Evolutionary conservation across 148 eudicot species (phyloP).

Genomic region (Rhododendron ovatum): DNA sequence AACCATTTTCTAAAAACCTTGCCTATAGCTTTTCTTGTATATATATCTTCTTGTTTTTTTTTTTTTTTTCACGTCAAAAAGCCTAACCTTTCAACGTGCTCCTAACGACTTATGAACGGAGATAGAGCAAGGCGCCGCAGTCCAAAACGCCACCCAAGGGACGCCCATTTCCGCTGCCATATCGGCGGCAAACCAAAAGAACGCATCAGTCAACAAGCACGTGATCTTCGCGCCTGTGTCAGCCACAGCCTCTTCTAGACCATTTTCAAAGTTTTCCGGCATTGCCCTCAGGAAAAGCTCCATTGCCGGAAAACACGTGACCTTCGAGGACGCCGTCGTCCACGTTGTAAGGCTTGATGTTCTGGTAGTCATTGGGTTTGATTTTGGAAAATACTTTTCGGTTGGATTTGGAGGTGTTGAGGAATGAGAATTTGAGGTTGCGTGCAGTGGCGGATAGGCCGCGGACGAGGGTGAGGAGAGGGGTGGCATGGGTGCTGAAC

Average conservation of each 20-base stretch:
- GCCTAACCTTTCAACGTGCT: not conserved
- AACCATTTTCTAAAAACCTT: no score
- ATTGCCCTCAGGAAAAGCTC: slow-evolving; percentile 23
- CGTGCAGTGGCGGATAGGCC: slow-evolving; percentile 7
- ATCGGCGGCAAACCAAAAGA: slow-evolving; percentile 46
- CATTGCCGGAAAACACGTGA: slow-evolving; percentile 6
- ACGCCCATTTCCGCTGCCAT: slow-evolving; percentile 34
- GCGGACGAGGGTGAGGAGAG: slow-evolving; percentile 20
- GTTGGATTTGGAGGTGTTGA: slow-evolving; percentile 22
- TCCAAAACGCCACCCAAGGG: slow-evolving; percentile 42
- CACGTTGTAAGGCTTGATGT: slow-evolving; percentile 12
- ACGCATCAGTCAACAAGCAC: slow-evolving; percentile 41
- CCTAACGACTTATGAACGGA: slow-evolving; percentile 31
- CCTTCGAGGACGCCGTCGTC: slow-evolving; percentile 15
- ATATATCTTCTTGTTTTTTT: not conserved
- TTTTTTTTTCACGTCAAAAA: not conserved
- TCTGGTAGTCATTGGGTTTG: not conserved
- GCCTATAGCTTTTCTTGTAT: not conserved
- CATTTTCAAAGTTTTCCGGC: slow-evolving; percentile 17
- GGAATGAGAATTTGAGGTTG: slow-evolving; percentile 20
- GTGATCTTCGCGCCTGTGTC: slow-evolving; percentile 27
- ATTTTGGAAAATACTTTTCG: slow-evolving; percentile 9
- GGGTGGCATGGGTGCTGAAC: slow-evolving; percentile 21
- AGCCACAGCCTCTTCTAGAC: slow-evolving; percentile 27
- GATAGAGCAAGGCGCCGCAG: slow-evolving; percentile 31